phyloP scores from a whole-genome alignment of 495 filamentous ascomycete genomes.

The Aspergillus coremiiformis region DNA sequence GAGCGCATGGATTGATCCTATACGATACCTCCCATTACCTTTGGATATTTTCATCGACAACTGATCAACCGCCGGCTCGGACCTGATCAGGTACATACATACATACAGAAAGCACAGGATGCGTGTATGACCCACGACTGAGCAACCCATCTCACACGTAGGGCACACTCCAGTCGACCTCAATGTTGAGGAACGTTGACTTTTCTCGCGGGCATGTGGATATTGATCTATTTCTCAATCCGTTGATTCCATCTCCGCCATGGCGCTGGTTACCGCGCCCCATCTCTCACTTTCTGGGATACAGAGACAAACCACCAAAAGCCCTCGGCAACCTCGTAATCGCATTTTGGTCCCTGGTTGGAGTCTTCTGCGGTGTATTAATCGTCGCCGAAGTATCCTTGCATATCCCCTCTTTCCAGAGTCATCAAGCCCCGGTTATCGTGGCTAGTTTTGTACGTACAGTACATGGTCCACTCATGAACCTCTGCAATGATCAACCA shows the following conservation, averaged over 20 bases:
- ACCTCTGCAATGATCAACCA: neutral
- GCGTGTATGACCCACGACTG: neutral
- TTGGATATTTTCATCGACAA: no score
- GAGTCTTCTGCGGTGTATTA: slow-evolving; percentile 39
- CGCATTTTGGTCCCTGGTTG: slow-evolving; percentile 38
- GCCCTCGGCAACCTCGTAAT: slow-evolving; percentile 31
- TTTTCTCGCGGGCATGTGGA: slow-evolving; percentile 48
- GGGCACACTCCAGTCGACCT: neutral
- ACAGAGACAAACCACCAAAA: slow-evolving; percentile 25
- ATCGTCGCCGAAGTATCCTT: slow-evolving; percentile 35
- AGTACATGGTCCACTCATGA: slow-evolving; percentile 7
- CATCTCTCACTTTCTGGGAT: slow-evolving; percentile 36
- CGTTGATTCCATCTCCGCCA: slow-evolving; percentile 45
- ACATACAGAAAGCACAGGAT: neutral
- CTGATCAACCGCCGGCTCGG: no score
- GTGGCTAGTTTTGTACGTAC: slow-evolving; percentile 38
- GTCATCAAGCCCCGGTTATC: slow-evolving; percentile 30
- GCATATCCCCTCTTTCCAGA: slow-evolving; percentile 32
- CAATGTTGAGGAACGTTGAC: slow-evolving; percentile 5
- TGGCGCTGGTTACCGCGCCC: slow-evolving; percentile 33
- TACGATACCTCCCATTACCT: no score
- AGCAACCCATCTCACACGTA: neutral
- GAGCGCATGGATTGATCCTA: no score
- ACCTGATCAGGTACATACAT: neutral
- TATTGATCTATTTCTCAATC: slow-evolving; percentile 59